Base-by-base conservation (phyloP, 1,139 yeast species). In the Sporopachydermia cereana region DNA sequence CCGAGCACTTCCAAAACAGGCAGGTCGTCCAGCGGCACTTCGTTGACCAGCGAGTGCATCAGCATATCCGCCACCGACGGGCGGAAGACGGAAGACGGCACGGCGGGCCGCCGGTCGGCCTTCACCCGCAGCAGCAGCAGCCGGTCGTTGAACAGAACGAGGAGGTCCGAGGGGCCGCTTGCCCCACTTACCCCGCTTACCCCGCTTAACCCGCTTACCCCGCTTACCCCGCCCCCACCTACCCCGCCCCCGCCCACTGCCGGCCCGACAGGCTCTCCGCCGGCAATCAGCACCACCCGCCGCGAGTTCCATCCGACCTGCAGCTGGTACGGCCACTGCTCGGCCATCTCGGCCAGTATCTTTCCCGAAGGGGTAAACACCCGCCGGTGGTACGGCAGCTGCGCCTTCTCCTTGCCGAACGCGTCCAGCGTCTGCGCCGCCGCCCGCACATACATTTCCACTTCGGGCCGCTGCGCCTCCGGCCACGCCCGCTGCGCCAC, bases 291-390 rank as follows among this genome's bases (percentile, higher is more conserved):
- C 18, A 89, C 88, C 2, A 89, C 91, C 50, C 93, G 74, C 48
- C 97, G 71, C 25, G 81, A 72, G 22, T 86, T 61, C 96, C 96
- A 88, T 23, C 95, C 95, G 56, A 80, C 81, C 53, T 85, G 95
- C 24, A 89, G 68, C 54, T 83, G 89, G 0, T 76, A 65, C 0
- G 97, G 97, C 96, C 96, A 89, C 21, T 77, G 77, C 7, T 76
- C 69, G 3, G 96, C 94, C 23, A 88, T 61, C 55, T 86, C 96
- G 0, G 94, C 81, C 41, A 89, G 64, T 2, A 89, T 72, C 58
- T 85, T 86, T 0, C 96, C 97, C 0, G 95, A 81, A 1, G 96
- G 95, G 0, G 96, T 88, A 57, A 88, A 85, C 0, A 86, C 77
- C 50, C 96, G 70, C 41, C 77, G 72, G 51, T 68, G 72, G 50